Evolutionary conservation across 345 rosid species (phyloP).

Genomic region (Aurinia saxatilis): DNA sequence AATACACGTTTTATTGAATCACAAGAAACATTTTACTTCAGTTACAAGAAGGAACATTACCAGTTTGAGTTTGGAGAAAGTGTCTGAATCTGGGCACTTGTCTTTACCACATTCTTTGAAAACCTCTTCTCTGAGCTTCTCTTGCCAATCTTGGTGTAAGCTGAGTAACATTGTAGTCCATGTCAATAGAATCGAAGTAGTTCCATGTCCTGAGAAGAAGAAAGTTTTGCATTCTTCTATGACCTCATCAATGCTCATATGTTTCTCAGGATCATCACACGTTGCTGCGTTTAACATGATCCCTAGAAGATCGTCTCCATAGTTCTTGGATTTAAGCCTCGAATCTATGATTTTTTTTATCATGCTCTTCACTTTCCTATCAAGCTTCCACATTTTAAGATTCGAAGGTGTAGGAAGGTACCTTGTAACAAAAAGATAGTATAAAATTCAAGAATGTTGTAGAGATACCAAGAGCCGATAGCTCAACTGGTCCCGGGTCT

Average conservation of each 20-base stretch:
- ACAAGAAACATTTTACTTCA: neutral
- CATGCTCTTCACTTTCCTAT: constrained; percentile 26
- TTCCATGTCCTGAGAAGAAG: constrained; percentile 47
- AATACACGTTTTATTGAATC: neutral
- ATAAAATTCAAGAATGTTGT: no score
- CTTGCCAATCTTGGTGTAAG: constrained; percentile 45
- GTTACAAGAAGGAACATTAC: constrained; percentile 1
- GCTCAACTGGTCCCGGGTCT: no score
- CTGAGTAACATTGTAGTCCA: constrained; percentile 41
- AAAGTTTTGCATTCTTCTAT: constrained; percentile 53
- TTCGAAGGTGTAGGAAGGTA: constrained; percentile 41
- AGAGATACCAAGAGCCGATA: no score
- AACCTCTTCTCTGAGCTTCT: constrained; percentile 40
- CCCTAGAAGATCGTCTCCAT: constrained; percentile 41
- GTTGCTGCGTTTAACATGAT: constrained; percentile 2
- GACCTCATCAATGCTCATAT: constrained; percentile 17
- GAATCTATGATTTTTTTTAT: constrained; percentile 20
- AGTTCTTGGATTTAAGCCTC: constrained; percentile 21
- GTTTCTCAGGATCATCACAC: no score
- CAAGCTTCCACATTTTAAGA: constrained; percentile 39
- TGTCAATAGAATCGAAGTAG: constrained; percentile 32
- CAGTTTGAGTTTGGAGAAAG: constrained; percentile 39
- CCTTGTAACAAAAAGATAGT: constrained; percentile 18
- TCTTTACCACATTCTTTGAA: constrained; percentile 22
- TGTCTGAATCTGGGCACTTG: constrained; percentile 34